These are phyloP conservation scores for Exophiala alcalophila DNA, from an alignment of 2,329 filamentous ascomycete genomes.

Conservation along the genomic window DNA sequence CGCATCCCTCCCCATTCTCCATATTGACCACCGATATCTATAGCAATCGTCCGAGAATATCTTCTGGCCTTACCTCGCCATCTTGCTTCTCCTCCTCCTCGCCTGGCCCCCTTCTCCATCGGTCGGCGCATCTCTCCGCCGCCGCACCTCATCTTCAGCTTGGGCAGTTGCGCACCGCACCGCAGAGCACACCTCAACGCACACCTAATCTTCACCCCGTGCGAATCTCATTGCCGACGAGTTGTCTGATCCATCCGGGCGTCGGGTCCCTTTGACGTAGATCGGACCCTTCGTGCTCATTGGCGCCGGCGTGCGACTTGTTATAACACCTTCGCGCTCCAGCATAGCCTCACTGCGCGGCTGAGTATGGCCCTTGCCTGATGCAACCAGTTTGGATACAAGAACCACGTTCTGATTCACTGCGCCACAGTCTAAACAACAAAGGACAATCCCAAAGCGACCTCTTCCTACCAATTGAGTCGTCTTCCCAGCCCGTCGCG, in stretches of 20 bases:
- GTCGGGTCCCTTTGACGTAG: slow-evolving; percentile 9
- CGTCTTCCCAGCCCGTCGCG: neutral
- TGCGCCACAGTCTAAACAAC: slow-evolving; percentile 22
- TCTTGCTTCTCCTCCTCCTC: too few relatives aligned
- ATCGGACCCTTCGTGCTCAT: slow-evolving; percentile 1
- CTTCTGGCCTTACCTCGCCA: too few relatives aligned
- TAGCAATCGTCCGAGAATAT: too few relatives aligned
- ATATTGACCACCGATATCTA: too few relatives aligned
- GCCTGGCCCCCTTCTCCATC: too few relatives aligned
- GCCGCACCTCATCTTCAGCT: slow-evolving; percentile 5
- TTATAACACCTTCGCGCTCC: slow-evolving; percentile 13
- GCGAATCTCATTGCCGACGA: neutral
- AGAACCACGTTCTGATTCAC: slow-evolving; percentile 14
- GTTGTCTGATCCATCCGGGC: neutral
- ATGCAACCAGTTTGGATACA: slow-evolving; percentile 3
- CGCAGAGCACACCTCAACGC: slow-evolving; percentile 1
- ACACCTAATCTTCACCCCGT: neutral
- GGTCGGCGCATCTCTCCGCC: too few relatives aligned
- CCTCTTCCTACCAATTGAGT: slow-evolving; percentile 10
- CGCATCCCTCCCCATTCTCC: too few relatives aligned
- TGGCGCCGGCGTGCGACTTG: slow-evolving; percentile 11
- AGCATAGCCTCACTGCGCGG: slow-evolving; percentile 24
- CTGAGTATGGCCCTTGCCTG: slow-evolving; percentile 17
- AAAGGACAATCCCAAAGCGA: slow-evolving; percentile 11
- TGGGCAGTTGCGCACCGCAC: neutral